phyloP scores from a whole-genome alignment of 164 flowering plant species.

The Akebia trifoliata region DNA sequence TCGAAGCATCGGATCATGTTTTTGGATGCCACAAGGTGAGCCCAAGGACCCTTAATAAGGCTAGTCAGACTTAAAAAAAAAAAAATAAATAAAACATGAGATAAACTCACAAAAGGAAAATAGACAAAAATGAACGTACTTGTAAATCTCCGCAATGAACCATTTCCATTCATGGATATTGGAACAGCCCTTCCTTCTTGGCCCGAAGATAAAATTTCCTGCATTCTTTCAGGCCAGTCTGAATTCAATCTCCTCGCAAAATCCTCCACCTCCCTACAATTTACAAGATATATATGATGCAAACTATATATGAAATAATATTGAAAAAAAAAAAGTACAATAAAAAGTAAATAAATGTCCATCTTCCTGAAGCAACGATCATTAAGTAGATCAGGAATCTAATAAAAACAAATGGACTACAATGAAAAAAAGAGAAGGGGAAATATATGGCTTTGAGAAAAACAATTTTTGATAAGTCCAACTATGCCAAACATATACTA shows the following conservation, averaged over 20 bases:
- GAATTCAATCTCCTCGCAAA: constrained; percentile 81
- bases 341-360: background rate
- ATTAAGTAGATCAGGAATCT: too few relatives aligned
- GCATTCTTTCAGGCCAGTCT: constrained; percentile 81
- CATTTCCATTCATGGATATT: constrained; percentile 43
- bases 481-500: too few relatives aligned
- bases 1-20: too few relatives aligned
- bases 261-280: constrained; percentile 82
- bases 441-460: too few relatives aligned
- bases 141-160: constrained; percentile 36
- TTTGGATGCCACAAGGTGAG: too few relatives aligned
- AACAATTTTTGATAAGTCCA: too few relatives aligned
- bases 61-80: too few relatives aligned
- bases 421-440: too few relatives aligned
- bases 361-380: too few relatives aligned
- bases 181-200: constrained; percentile 44
- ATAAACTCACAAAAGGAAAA: background rate
- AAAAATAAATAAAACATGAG: too few relatives aligned
- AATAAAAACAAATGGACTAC: too few relatives aligned
- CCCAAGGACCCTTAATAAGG: too few relatives aligned
- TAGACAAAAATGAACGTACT: constrained; percentile 26
- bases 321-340: background rate
- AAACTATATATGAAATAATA: background rate
- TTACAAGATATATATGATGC: background rate
- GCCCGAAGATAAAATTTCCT: constrained; percentile 54